Base-by-base conservation (phyloP, 2,329 filamentous ascomycete species). In the Epichloe baconii region DNA sequence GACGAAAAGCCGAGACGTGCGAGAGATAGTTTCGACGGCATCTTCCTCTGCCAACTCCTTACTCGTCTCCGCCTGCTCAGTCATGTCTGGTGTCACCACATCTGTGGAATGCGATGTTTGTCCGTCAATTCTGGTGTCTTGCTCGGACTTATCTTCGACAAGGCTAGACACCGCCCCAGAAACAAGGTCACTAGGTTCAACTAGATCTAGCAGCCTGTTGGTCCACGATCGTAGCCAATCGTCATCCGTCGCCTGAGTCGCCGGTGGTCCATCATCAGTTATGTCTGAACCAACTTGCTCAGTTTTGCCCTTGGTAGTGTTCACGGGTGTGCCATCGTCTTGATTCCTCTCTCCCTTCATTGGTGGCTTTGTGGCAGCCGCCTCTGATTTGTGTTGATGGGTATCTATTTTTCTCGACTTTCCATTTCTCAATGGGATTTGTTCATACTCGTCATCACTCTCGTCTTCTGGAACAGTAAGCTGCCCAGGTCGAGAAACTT, bases 191-290 rank as follows among this genome's bases (percentile, higher is more conserved):
- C 83, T 83, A 43, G 88, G 85, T 59, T 95, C 88, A 50, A 90
- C 75, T 31, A 97, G 73, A 64, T 91, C 93, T 48, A 96, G 75
- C 47, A 95, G 72, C 60, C 91, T 80, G 68, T 84, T 96, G 14
- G 90, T 97, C 58, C 86, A 82, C 55, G 86, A 91, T 52, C 91
- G 82, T 58, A 96, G 74, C 93, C 93, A 98, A 67, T 97, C 90
- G 54, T 84, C 82, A 68, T 96, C 89, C 21, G 85, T 83, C 3
- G 82, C 74, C 48, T 72, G 71, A 58, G 63, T 51, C 58, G 60
- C 52, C 54, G 59, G 57, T 43, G 61, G 55, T 48, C 62, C 58
- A 51, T 57, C 56, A 48, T 61, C 57, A 49, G 56, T 53, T 48
- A 55, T 54, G 51, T 61, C 57, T 51, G 54, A 49, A 50, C 55